A percentile compares a stretch with the other conserved stretches of the same genome.
Conservation (phyloP, 2,329 filamentous ascomycete species). For the Epichloe sibirici region DNA sequence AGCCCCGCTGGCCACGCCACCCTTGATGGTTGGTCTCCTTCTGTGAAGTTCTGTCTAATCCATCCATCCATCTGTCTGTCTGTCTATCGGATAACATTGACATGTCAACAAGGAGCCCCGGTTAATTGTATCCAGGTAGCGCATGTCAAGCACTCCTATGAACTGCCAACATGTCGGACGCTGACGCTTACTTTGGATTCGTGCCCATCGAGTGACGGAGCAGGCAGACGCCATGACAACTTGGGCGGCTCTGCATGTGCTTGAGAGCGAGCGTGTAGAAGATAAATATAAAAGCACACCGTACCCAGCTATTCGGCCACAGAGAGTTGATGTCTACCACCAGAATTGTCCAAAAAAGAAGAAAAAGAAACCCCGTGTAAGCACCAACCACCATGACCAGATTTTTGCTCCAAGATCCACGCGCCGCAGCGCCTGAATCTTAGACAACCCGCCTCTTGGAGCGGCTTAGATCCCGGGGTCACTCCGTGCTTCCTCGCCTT, state of each 20-base stretch:
- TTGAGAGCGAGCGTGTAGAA: background rate
- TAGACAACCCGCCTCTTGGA: background rate
- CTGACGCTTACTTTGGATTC: background rate
- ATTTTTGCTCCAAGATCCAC: background rate
- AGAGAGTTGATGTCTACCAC: too few species aligned
- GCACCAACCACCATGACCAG: background rate
- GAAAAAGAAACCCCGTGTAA: background rate
- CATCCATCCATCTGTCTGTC: too few species aligned
- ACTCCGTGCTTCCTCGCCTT: background rate
- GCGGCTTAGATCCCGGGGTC: background rate
- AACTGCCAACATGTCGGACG: background rate
- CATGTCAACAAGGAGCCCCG: too few species aligned
- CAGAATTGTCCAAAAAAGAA: background rate
- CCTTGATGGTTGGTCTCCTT: background rate
- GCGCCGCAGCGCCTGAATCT: background rate
- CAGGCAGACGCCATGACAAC: background rate
- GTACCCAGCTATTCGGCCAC: background rate
- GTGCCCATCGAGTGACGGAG: background rate
- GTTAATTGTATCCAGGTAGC: too few species aligned
- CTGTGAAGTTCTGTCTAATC: too few species aligned
- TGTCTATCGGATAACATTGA: too few species aligned
- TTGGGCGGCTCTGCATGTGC: background rate
- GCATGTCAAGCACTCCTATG: too few species aligned
- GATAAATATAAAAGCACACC: background rate
- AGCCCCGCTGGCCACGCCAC: too few species aligned